Base-by-base conservation (phyloP, 352 stramenopile species). In the Phytophthora agathidicida region DNA sequence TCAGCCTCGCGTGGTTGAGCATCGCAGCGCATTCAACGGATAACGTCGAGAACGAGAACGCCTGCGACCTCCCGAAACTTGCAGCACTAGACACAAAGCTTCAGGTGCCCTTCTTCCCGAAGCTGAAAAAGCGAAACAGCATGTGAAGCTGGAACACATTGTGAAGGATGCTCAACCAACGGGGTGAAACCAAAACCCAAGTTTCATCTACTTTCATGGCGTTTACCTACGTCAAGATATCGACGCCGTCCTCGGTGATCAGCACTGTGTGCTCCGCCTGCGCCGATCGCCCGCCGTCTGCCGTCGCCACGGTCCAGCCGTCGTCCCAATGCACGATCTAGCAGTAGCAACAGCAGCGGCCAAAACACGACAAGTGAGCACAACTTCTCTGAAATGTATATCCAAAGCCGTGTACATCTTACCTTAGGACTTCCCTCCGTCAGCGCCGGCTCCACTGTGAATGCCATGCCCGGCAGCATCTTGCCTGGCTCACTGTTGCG, bases 251-350 rank as follows among this genome's bases (percentile, higher is more conserved):
- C 22, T 96, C 80, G 3, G 96, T 99, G 48, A 99, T 92, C 10
- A 99, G 72, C 13, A 99, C 80, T n/a, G 96, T 99, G 77, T 99
- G 96, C 65, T 99, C 97, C 50, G 98, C 98, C 67, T 99, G 97
- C 17, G 96, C 96, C n/a, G 90, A 96, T 33, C 94, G 75, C 35
- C 77, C 77, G 39, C 95, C 96, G 69, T 99, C 96, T 1, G 77
- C 77, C 14, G 96, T 99, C 11, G 93, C 95, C 5, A 98, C 95
- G 9, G 97, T 99, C 97, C 97, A 99, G 39, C 89, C 79, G 72
- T 99, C 97, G 50, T 92, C 77, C 97, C 96, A 99, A 47, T 94
- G 80, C 32, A 86, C 50, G 49, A 96, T 91, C 86, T 93, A 65
- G 5, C 49, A 51, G 13, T 7, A 60, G 17, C 37, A 54, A 16